Percentiles rank a stretch among this genome's conserved stretches.
phyloP scores from a whole-genome alignment of 352 stramenopile species.

The Globisporangium cylindrosporum region DNA sequence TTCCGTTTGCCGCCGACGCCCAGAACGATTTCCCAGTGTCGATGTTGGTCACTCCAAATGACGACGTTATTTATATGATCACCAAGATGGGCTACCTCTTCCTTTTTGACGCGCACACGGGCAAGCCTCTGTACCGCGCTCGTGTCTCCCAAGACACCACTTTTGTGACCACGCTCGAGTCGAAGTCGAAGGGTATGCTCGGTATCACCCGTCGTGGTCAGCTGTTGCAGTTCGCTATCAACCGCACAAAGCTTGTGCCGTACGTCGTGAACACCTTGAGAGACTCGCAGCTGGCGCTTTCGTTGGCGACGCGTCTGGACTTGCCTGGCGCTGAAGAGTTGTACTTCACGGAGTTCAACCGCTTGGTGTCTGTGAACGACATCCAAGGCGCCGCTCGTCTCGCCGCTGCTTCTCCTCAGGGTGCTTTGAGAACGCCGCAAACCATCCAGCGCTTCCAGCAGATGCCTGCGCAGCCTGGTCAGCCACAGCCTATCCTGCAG shows the following conservation, averaged over 20 bases:
- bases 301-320: constrained; percentile 95
- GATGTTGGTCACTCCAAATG: constrained; percentile 89
- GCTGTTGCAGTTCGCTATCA: constrained; percentile 97
- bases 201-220: constrained; percentile 97
- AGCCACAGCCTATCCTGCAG: constrained; percentile 97
- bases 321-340: constrained; percentile 98
- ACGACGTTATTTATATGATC: constrained; percentile 98
- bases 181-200: constrained; percentile 95
- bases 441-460: constrained; percentile 99
- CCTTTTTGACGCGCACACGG: constrained; percentile 98
- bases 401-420: constrained; percentile 86
- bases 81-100: constrained; percentile 99
- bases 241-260: constrained; percentile 97
- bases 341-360: constrained; percentile 98
- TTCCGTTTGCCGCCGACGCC: constrained; percentile 96
- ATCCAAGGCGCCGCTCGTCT: constrained; percentile 88
- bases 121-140: constrained; percentile 97
- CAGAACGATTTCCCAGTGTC: constrained; percentile 98
- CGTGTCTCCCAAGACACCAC: constrained; percentile 98
- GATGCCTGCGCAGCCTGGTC: constrained; percentile 95
- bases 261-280: constrained; percentile 98
- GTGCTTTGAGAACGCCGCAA: constrained; percentile 94
- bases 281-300: constrained; percentile 95
- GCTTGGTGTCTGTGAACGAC: constrained; percentile 84
- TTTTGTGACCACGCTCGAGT: constrained; percentile 93